Percentiles rank a stretch among this genome's conserved stretches.
Conservation (phyloP, 1,284 basidiomycete species). For the Heliocybe sulcata region DNA sequence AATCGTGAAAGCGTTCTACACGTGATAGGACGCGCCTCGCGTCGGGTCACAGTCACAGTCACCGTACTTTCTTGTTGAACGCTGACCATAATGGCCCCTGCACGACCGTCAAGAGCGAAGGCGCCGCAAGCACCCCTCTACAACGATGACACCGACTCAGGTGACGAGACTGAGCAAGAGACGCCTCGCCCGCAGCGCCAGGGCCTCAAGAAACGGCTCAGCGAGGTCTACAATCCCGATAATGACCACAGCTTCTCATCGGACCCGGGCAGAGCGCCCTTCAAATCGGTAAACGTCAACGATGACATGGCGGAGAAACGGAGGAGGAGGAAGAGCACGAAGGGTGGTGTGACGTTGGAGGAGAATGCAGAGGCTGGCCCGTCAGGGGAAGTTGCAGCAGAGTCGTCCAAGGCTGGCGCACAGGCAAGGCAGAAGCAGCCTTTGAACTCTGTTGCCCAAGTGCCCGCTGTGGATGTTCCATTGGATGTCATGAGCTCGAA, state of each 20-base stretch:
- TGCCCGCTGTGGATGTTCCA: slow-evolving; percentile 51
- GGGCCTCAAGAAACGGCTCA: slow-evolving; percentile 51
- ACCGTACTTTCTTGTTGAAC: background rate
- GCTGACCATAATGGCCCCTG: background rate
- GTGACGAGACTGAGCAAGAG: slow-evolving; percentile 37
- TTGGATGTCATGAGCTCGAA: slow-evolving; percentile 83
- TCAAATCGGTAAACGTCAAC: slow-evolving; percentile 63
- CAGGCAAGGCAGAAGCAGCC: slow-evolving; percentile 52
- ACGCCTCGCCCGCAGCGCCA: slow-evolving; percentile 35
- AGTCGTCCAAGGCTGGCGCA: slow-evolving; percentile 29
- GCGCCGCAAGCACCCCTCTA: background rate
- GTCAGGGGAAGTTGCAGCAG: slow-evolving; percentile 29
- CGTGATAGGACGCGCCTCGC: background rate
- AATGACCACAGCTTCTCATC: slow-evolving; percentile 45
- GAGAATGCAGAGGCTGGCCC: slow-evolving; percentile 49
- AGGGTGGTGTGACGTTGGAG: slow-evolving; percentile 32
- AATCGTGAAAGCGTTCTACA: background rate
- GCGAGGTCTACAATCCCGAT: slow-evolving; percentile 35
- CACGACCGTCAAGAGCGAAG: background rate
- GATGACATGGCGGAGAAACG: slow-evolving; percentile 78
- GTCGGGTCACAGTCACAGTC: background rate
- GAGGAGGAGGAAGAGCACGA: slow-evolving; percentile 65
- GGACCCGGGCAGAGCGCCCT: slow-evolving; percentile 38
- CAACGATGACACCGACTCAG: slow-evolving; percentile 21
- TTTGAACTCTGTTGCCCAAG: slow-evolving; percentile 53